Conservation (phyloP, 768 basidiomycete species). For the Mycena filopes region DNA sequence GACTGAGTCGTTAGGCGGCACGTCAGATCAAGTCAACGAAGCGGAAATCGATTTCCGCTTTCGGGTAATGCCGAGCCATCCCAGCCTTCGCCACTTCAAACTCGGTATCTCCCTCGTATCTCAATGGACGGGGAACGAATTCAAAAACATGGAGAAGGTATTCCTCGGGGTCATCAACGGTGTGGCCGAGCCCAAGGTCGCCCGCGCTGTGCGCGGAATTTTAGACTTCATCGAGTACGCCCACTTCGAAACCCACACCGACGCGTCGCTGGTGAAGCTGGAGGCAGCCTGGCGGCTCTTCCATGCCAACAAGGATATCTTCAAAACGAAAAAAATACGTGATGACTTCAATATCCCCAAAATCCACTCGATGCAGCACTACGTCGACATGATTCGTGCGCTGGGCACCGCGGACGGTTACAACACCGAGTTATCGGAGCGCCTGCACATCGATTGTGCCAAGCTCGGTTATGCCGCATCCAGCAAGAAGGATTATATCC, state of each 20-base stretch:
- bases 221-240: conserved; percentile 46
- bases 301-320: conserved; percentile 40
- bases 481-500: conserved; percentile 38
- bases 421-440: conserved; percentile 45
- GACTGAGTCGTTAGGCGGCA: conserved; percentile 23
- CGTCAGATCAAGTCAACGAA: conserved; percentile 23
- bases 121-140: conserved; percentile 51
- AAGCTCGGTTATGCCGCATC: conserved; percentile 41
- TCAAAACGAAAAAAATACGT: conserved; percentile 33
- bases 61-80: conserved; percentile 41
- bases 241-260: conserved; percentile 36
- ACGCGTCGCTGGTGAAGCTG: conserved; percentile 35
- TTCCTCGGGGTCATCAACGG: conserved; percentile 42
- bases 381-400: conserved; percentile 36
- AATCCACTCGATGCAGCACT: conserved; percentile 44
- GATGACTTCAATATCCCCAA: conserved; percentile 50
- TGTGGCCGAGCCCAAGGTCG: conserved; percentile 23
- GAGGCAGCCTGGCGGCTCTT: conserved; percentile 34
- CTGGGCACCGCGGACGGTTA: conserved; percentile 39
- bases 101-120: conserved; percentile 45
- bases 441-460: conserved; percentile 45
- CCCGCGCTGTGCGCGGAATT: conserved; percentile 34
- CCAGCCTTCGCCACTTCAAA: conserved; percentile 45
- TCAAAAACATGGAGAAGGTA: conserved; percentile 43
- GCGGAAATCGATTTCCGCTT: conserved; percentile 53